Evolutionary conservation across 306 rosid species (phyloP).

Genomic region (Cicer bijugum): DNA sequence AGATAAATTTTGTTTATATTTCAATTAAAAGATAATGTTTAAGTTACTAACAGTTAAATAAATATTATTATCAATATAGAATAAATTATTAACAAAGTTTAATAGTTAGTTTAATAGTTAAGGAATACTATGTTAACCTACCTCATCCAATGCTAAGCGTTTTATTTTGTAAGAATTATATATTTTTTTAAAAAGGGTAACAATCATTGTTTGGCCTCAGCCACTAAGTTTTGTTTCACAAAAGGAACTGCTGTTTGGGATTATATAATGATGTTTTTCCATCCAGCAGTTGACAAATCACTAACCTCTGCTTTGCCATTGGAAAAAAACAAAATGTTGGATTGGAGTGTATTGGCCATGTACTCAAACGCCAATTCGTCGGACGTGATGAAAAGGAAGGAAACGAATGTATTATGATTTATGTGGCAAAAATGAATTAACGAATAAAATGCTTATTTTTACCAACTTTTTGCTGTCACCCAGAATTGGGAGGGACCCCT

Average conservation of each 20-base stretch:
- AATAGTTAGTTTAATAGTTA: background rate
- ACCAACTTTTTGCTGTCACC: background rate
- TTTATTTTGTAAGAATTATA: background rate
- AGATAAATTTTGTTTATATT: too few species aligned
- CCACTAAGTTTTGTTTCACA: constrained; percentile 51
- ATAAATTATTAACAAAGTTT: background rate
- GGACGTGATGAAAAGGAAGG: constrained; percentile 22
- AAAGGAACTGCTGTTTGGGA: constrained; percentile 21
- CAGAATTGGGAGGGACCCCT: constrained; percentile 12
- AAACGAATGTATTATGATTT: background rate
- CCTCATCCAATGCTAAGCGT: background rate
- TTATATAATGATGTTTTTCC: constrained; percentile 15
- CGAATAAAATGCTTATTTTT: background rate
- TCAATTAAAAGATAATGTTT: too few species aligned
- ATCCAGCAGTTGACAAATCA: constrained; percentile 41
- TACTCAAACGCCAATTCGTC: constrained; percentile 27
- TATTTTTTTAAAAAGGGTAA: background rate
- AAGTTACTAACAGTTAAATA: too few species aligned
- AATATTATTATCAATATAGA: background rate
- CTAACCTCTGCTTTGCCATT: constrained; percentile 8
- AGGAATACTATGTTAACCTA: too few species aligned
- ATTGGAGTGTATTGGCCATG: constrained; percentile 31
- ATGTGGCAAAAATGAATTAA: constrained; percentile 24
- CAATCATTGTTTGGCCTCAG: constrained; percentile 50
- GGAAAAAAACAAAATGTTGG: constrained; percentile 33